Base-by-base conservation (phyloP, 805 yeast genomes). In the Saccharomycopsis fermentans region DNA sequence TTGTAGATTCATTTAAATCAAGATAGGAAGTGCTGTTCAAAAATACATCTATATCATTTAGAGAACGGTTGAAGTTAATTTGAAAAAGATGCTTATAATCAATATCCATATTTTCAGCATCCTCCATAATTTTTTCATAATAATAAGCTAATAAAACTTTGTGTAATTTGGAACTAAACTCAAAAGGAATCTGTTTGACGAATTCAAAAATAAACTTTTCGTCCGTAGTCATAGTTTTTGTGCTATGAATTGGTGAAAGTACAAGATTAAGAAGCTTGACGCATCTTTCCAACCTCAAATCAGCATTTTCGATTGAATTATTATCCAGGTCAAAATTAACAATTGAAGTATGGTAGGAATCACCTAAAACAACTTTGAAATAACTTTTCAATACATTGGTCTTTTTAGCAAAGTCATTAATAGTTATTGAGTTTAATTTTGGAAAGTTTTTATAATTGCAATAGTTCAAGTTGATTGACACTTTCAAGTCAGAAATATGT, bases 161-260 rank as follows among this genome's bases (percentile, higher is more conserved):
- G 96, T 97, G 91, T 2, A 94, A 70, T 57, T 84, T 83, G 40
- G 90, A 71, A 58, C 80, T 81, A 67, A 90, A 77, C 24, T 81
- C 84, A 24, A 86, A 73, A 0, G 94, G 81, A 0, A 95, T 82
- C 12, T 73, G 74, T 2, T 74, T 70, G 16, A 94, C 73, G 66
- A 92, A 89, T 12, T 73, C 69, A 24, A 77, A 73, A 68, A 90
- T 83, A 6, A 90, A 82, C 16, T 66, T 63, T 37, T 78, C 74
- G 37, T 76, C 79, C 0, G 66, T 58, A 14, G 71, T 50, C n/a
- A 61, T 24, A 43, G 32, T 14, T 40, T 43, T 4, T 14, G 12
- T 36, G 39, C 26, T 21, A 34, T 43, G 32, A 36, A 53, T 39
- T 17, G 52, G 37, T 34, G 32, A 26, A 39, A 55, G 53, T 16